Percentiles rank a stretch among this genome's conserved stretches.
phyloP scores from a whole-genome alignment of 2,329 filamentous ascomycete species.

The Penicillium sp. region DNA sequence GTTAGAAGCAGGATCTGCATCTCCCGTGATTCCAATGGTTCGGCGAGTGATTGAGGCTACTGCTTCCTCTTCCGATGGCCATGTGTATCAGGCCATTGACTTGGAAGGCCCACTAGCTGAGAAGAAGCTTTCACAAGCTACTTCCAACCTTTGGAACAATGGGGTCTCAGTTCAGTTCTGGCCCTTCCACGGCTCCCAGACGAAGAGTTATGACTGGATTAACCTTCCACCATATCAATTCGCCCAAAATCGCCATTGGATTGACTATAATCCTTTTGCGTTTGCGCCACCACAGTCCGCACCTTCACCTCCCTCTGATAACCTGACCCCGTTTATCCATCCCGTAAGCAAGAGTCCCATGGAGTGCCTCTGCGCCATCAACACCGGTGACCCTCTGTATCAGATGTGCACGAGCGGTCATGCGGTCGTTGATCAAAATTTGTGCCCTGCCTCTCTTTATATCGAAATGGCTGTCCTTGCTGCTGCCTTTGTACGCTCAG shows the following conservation, averaged over 20 bases:
- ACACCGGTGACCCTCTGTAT: no score
- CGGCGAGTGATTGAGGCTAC: neutral
- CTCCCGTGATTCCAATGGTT: neutral
- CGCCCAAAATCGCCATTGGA: neutral
- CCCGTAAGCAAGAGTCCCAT: no score
- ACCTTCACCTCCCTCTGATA: no score
- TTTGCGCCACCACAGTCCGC: no score
- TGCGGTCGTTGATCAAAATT: no score
- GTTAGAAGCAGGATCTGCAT: conserved; percentile 1
- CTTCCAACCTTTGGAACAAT: neutral
- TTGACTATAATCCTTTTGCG: neutral
- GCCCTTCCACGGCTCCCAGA: neutral
- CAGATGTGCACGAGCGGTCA: no score
- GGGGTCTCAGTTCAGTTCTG: neutral
- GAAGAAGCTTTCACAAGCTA: neutral
- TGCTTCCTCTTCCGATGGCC: neutral
- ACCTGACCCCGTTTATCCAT: no score
- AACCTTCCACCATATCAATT: conserved; percentile 5
- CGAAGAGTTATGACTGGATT: neutral
- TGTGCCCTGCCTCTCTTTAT: no score
- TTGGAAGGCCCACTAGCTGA: neutral
- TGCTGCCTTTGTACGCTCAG: no score
- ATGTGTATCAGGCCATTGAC: neutral
- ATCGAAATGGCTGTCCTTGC: no score
- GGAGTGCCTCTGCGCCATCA: no score